Evolutionary conservation across 164 flowering plant species (phyloP).

Genomic region (Macadamia tetraphylla): DNA sequence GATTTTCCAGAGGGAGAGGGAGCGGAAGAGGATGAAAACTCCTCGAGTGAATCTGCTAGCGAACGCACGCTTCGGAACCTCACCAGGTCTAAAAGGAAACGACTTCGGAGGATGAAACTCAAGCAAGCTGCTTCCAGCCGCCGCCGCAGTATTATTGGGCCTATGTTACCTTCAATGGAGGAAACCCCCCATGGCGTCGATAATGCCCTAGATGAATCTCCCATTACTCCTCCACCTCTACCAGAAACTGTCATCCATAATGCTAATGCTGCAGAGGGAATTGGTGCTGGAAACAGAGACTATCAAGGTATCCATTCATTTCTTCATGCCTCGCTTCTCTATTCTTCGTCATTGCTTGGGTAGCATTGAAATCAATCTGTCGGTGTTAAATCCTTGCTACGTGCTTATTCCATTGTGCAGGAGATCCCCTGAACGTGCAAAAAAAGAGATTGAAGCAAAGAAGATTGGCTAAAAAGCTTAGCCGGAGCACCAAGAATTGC

Average conservation of each 20-base stretch:
- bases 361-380: too few relatives aligned
- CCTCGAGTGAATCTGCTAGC: slow-evolving; percentile 14
- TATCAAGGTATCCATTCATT: background rate
- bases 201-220: slow-evolving; percentile 4
- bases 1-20: slow-evolving; percentile 9
- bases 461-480: slow-evolving; percentile 32
- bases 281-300: background rate
- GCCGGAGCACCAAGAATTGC: background rate
- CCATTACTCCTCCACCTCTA: slow-evolving; percentile 17
- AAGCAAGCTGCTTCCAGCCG: slow-evolving; percentile 35
- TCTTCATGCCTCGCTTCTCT: too few relatives aligned
- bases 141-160: slow-evolving; percentile 47
- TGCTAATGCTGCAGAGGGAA: slow-evolving; percentile 17
- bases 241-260: background rate
- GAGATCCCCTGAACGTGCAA: slow-evolving; percentile 9
- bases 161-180: slow-evolving; percentile 27
- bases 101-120: slow-evolving; percentile 45
- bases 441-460: slow-evolving; percentile 32
- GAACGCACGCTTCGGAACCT: slow-evolving; percentile 27
- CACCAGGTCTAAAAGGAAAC: slow-evolving; percentile 58
- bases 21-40: slow-evolving; percentile 12
- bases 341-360: too few relatives aligned
- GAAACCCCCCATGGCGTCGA: background rate
- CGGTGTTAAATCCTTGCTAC: too few relatives aligned
- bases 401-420: slow-evolving; percentile 4